Base-by-base conservation (phyloP, 2,329 filamentous ascomycete species). In the Didymella pinodella region DNA sequence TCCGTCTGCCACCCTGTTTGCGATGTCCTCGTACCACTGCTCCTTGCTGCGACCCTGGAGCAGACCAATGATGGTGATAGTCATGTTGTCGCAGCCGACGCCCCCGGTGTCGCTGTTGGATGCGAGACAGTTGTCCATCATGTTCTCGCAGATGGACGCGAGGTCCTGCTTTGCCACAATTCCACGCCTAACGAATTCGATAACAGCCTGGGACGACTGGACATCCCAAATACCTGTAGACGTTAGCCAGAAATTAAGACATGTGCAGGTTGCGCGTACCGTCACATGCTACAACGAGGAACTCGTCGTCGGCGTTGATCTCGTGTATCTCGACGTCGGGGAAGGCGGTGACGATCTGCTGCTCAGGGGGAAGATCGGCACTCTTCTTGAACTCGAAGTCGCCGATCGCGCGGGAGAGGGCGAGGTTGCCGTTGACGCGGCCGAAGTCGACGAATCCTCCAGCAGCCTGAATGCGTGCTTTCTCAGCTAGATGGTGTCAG, bases 351-450 rank as follows among this genome's bases (percentile, higher is more conserved):
- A 99, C 95, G 67, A 99, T 98, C 80, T 99, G 95, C 76, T 96
- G 92, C 82, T 99, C 95, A n/a, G 95, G 95, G 3, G 94, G 89
- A 47, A 99, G 88, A 75, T 97, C 93, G 69, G 94, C 91, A 78
- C 93, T 97, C 86, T 98, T 98, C 86, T 99, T 99, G 86, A 99
- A 99, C 78, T 99, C 95, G 75, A 99, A 99, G 79, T 99, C 95
- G 70, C 95, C 95, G 78, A 99, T 97, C 70, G 95, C 95, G 78
- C 95, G 91, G 63, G 95, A 99, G 62, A 99, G 84, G 46, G 95
- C 95, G 45, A 99, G 87, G 79, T 99, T 99, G 77, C 95, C 95
- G 78, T 99, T 99, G 71, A 99, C 95, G 75, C 95, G 91, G 65
- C 95, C 95, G 76, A 98, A 99, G 79, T 99, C 95, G 75, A 99